Evolutionary conservation across 2,329 filamentous ascomycete genomes (phyloP), one percentile per base, ranked within the genome.

Genomic region (Trichoderma harzianum): DNA sequence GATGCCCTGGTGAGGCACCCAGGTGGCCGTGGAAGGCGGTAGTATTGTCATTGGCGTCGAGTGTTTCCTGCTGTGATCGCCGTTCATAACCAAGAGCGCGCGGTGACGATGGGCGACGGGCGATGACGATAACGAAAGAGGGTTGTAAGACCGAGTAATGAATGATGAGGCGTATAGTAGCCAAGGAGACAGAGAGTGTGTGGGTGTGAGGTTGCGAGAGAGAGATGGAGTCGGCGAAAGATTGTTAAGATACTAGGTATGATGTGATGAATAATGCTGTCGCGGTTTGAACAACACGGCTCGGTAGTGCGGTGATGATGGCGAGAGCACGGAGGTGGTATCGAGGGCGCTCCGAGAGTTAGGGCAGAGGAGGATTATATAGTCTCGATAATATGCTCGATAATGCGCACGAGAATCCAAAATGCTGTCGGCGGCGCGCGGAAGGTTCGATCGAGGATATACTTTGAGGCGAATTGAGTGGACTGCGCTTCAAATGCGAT

Each of bases 331-430:
- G 14, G 34, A 36, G 34, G 34, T 7, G 34, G 43, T 5, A 47
- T 47, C 43, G 43, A 8, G 43, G 16, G 7, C 14, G 3, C 43
- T 36, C 14, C 1, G 43, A 47, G 43, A 3, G 18, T 8, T 8
- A 47, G 1, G n/a, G n/a, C 43, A 47, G 80, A 71, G 76, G 78
- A 78, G 73, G 73, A 71, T 73, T 73, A 67, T 70, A 55, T 80
- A 75, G n/a, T 71, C 75, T 24, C 18, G 43, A 12, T n/a, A 43
- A n/a, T 36, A 14, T 16, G 34, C 34, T 43, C 16, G 16, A 55
- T 47, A 11, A 24, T 53, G 47, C 47, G 47, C n/a, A 6, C 47
- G n/a, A 24, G 5, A 6, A 53, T 14, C 47, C 47, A 24, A 7
- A 24, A 53, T 5, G 47, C 21, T 24, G 47, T 21, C 47, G 47